Evolutionary conservation across 257 asterid species (phyloP), one percentile per base, ranked within the genome.

Genomic region (Scutellaria minor): DNA sequence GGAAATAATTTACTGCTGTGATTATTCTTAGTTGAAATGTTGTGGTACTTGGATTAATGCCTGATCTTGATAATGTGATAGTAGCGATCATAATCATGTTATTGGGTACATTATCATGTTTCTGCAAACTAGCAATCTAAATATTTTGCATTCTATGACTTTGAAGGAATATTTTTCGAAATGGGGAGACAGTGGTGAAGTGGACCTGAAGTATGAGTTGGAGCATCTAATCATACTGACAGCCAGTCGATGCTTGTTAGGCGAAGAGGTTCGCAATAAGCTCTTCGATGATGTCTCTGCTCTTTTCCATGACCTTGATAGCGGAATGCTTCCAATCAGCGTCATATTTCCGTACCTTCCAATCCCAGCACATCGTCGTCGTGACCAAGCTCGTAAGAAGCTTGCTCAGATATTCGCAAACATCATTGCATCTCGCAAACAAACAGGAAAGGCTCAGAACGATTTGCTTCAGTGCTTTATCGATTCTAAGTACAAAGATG

Each of bases 121-220:
- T 31, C 37, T 31, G 37, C 37, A 31, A 31, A 31, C 37, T 31
- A 31, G 37, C 5, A 31, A 31, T 31, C 37, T 31, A 31, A 31
- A 31, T 31, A 31, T 31, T 20, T 46, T 51, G 12, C 66, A 40
- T 39, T 46, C 69, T 68, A 22, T 55, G 12, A 63, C 7, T 73
- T 56, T 64, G 27, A 81, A 85, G 98, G 89, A 91, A 0, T 90
- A 93, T 76, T 93, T 93, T 80, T 88, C 98, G 1, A 91, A 93
- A 83, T 93, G 98, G 98, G 97, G 96, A 14, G 96, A 89, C 1
- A 86, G 88, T 31, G 98, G 98, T 56, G 96, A 89, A 77, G 96
- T 93, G 66, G 98, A 93, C 74, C 80, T 93, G n/a, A 93, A 93
- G 77, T 83, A 85, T 80, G 97, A 93, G 79, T 71, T 93, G 50